Conservation (phyloP, 768 basidiomycete species). For the Lentinula sp. region DNA sequence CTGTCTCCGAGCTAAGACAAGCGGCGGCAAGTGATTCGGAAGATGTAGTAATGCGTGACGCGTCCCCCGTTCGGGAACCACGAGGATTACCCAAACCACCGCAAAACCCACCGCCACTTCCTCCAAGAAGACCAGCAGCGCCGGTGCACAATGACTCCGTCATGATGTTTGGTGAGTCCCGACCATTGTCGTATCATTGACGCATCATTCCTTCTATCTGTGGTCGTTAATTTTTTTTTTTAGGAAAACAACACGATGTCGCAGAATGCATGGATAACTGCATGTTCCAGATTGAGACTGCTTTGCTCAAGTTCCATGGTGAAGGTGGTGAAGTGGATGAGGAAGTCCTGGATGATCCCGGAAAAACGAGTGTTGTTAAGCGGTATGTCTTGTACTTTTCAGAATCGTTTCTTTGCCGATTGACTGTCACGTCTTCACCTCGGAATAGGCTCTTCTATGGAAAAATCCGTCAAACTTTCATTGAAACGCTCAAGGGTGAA, state of each 20-base stretch:
- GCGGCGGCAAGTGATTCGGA: conserved; percentile 17
- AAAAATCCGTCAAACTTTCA: conserved; percentile 58
- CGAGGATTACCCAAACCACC: background rate
- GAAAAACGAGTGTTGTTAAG: conserved; percentile 77
- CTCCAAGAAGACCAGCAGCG: conserved; percentile 37
- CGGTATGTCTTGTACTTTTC: conserved; percentile 36
- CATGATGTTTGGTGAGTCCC: conserved; percentile 82
- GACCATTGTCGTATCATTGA: background rate
- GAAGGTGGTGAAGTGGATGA: conserved; percentile 26
- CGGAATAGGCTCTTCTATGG: conserved; percentile 71
- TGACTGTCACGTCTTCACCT: background rate
- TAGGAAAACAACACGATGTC: conserved; percentile 95
- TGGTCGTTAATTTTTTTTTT: conserved; percentile 3
- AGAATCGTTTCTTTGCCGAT: background rate
- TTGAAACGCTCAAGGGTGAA: conserved; percentile 26
- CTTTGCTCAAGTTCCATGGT: conserved; percentile 65
- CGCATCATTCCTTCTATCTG: background rate
- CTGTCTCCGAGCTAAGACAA: conserved; percentile 4
- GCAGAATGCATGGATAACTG: conserved; percentile 99
- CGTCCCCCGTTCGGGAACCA: background rate
- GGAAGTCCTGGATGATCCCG: conserved; percentile 36
- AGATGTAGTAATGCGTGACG: conserved; percentile 29
- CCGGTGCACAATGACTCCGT: conserved; percentile 63
- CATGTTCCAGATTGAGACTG: conserved; percentile 97
- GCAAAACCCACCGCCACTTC: background rate